phyloP scores from a whole-genome alignment of 2,329 filamentous ascomycete genomes.

The Aspergillus proliferans region DNA sequence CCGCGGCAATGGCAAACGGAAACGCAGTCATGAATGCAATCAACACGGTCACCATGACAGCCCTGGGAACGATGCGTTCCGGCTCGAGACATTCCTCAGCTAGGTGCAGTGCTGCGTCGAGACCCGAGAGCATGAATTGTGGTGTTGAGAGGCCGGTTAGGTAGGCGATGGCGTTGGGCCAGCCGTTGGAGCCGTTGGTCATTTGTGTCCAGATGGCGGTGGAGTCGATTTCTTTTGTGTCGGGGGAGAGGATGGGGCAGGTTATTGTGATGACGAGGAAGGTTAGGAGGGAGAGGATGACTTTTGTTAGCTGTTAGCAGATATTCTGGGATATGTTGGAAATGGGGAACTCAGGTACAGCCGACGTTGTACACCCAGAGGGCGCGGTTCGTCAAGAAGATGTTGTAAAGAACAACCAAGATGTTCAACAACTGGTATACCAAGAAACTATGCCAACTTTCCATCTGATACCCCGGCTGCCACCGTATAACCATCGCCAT shows the following conservation, averaged over 20 bases:
- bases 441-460: conserved; percentile 17
- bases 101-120: conserved; percentile 18
- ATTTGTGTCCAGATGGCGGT: conserved; percentile 12
- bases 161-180: conserved; percentile 19
- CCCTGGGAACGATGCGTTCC: conserved; percentile 17
- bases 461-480: conserved; percentile 12
- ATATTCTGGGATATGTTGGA: background rate
- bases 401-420: conserved; percentile 12
- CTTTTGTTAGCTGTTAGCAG: conserved; percentile 2
- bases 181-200: conserved; percentile 16
- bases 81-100: conserved; percentile 19
- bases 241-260: conserved; percentile 14
- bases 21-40: conserved; percentile 18
- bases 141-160: conserved; percentile 18
- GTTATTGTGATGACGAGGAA: conserved; percentile 16
- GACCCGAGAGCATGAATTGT: conserved; percentile 20
- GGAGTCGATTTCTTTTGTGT: conserved; percentile 6
- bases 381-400: conserved; percentile 15
- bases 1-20: conserved; percentile 14
- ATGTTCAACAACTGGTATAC: conserved; percentile 16
- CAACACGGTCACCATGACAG: conserved; percentile 13
- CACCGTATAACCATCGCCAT: conserved; percentile 18
- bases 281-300: conserved; percentile 14
- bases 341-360: conserved; percentile 7
- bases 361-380: conserved; percentile 19